A percentile compares a stretch with the other conserved stretches of the same genome.
Conservation (phyloP, 352 stramenopile genomes). For the Phytopythium chamaehyphon region DNA sequence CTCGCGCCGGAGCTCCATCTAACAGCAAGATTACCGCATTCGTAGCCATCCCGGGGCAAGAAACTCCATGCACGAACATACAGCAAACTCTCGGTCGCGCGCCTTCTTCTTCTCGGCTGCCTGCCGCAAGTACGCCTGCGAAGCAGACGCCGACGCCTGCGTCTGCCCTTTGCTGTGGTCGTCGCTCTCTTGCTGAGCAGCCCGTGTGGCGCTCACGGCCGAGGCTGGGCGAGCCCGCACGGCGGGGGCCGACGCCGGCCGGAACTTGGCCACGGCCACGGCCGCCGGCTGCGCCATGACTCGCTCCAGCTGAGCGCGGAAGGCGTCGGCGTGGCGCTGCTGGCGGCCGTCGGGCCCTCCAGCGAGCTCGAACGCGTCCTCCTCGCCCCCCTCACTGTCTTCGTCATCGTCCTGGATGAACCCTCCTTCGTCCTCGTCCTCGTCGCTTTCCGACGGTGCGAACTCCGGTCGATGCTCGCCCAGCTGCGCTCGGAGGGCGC, state of each 20-base stretch:
- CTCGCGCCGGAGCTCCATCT: conserved; percentile 51
- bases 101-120: conserved; percentile 67
- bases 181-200: conserved; percentile 10
- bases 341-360: not conserved
- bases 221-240: conserved; percentile 18
- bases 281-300: conserved; percentile 4
- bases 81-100: conserved; percentile 61
- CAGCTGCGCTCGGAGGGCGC: not conserved
- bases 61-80: conserved; percentile 11
- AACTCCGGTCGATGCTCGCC: conserved; percentile 8
- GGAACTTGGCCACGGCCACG: conserved; percentile 18
- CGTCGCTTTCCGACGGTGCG: conserved; percentile 14
- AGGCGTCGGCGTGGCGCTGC: not conserved
- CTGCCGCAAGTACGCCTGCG: conserved; percentile 47
- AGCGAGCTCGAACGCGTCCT: conserved; percentile 14
- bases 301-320: not conserved
- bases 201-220: not conserved
- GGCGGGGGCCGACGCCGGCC: conserved; percentile 55
- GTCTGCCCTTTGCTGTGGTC: conserved; percentile 8
- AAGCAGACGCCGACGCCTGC: conserved; percentile 34
- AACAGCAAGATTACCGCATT: conserved; percentile 6
- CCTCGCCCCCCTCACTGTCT: conserved; percentile 21
- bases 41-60: not conserved
- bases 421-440: conserved; percentile 19
- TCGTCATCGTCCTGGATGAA: conserved; percentile 34